phyloP scores from a whole-genome alignment of 2,329 filamentous ascomycete genomes.

The Didymella segeticola region DNA sequence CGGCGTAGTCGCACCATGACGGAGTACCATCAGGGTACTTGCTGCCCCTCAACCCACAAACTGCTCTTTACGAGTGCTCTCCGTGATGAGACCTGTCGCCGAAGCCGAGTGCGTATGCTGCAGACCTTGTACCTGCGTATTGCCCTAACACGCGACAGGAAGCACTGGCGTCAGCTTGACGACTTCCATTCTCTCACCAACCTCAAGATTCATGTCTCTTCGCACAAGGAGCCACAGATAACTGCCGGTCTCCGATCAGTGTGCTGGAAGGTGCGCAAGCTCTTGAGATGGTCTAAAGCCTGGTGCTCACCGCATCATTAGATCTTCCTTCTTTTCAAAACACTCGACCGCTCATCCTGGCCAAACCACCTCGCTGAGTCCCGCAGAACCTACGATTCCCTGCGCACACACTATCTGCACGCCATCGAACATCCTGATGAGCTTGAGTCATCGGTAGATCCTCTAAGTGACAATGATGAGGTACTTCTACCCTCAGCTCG shows the following conservation, averaged over 20 bases:
- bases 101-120: slow-evolving; percentile 41
- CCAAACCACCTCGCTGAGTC: slow-evolving; percentile 69
- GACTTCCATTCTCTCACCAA: slow-evolving; percentile 47
- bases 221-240: slow-evolving; percentile 45
- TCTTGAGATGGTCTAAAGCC: not conserved
- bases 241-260: slow-evolving; percentile 79
- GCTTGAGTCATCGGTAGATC: slow-evolving; percentile 76
- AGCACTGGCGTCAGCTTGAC: slow-evolving; percentile 46
- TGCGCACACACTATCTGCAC: slow-evolving; percentile 76
- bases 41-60: slow-evolving; percentile 21
- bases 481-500: slow-evolving; percentile 51
- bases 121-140: not conserved
- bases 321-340: slow-evolving; percentile 82
- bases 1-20: slow-evolving; percentile 19
- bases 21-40: slow-evolving; percentile 42
- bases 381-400: slow-evolving; percentile 74
- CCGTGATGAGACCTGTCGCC: slow-evolving; percentile 40
- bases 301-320: slow-evolving; percentile 46
- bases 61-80: slow-evolving; percentile 4
- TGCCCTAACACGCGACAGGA: slow-evolving; percentile 34
- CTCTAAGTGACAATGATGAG: slow-evolving; percentile 80
- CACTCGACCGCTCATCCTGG: slow-evolving; percentile 72
- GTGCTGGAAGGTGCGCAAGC: slow-evolving; percentile 79
- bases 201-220: slow-evolving; percentile 47
- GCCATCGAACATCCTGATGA: slow-evolving; percentile 86